Evolutionary conservation across 164 flowering plant genomes (phyloP), one percentile per base, ranked within the genome.

Genomic region (Malania oleifera): DNA sequence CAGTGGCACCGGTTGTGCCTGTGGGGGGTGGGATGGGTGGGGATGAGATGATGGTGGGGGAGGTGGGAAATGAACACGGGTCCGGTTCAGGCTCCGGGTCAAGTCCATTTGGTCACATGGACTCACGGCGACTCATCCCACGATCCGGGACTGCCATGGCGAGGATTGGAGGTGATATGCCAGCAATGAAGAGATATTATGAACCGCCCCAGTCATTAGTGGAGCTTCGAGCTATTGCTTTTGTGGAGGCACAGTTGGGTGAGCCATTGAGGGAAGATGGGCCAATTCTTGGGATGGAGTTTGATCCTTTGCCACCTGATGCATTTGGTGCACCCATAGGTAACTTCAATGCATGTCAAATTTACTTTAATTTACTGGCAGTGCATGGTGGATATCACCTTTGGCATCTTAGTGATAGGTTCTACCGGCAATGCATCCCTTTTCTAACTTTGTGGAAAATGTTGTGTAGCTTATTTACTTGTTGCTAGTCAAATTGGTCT

Each of bases 241-340:
- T 73, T 68, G 92, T 91, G 62, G 98, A 91, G 72, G 79, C 86
- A 0, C 98, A 91, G 74, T 69, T 91, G 46, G 98, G 95, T 47
- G 92, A 83, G 73, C 74, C 78, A 8, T 54, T 86, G 69, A 78
- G 90, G 61, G 92, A 86, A 51, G 96, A 91, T 63, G 96, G 98
- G 14, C 98, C 98, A 0, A 77, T 85, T 60, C 86, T 91, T 18
- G 98, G 98, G 34, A 79, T 91, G 82, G 96, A 88, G 74, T 91
- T 91, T 70, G 96, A 89, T 71, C 84, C 89, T 0, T 73, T 91
- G 83, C 96, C 96, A 0, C 95, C 96, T 1, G 96, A 76, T 70
- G 98, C 96, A 24, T 91, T 89, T 71, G 95, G 95, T 3, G 78
- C 87, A 0, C 92, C 92, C 1, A 67, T 89, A 59, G 92, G 95